Evolutionary conservation across 768 basidiomycete genomes (phyloP), one percentile per base, ranked within the genome.

Genomic region (Pleurotus tuoliensis): DNA sequence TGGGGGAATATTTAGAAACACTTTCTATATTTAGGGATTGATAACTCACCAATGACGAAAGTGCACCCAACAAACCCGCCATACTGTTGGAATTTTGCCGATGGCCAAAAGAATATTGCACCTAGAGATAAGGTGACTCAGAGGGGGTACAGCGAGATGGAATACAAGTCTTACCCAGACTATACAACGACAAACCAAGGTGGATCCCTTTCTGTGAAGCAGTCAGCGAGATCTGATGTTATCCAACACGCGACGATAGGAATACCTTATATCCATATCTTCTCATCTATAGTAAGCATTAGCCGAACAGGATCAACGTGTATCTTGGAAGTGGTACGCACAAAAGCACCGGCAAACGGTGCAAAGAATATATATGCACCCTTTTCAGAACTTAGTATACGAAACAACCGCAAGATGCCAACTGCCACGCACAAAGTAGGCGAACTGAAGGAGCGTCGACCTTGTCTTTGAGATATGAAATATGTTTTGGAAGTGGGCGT

Each of bases 81-180:
- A 57, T 87, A 90, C 62, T 78, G 82, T 53, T 73, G 73, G 64
- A 77, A 89, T 62, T 78, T 82, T 38, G 88, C 87, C 41, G 84
- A 86, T 15, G 87, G 86, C 88, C 88, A 90, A 75, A 89, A 90
- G 68, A 88, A 84, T 59, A 90, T 76, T 20, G 88, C 88, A 48
- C 89, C 88, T 72, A 69, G 11, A 34, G 30, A 11, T 34, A 34
- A 34, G 30, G 40, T 39, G 34, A 47, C 58, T 47, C 9, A 40
- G 57, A 13, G 55, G 52, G 39, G 27, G 57, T 50, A 3, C 11
- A 37, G 39, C 11, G 11, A 5, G 11, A n/a, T 50, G 22, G 24
- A 16, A 24, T 41, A 45, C 37, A 37, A 49, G 40, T 41, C 69
- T 41, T 63, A 78, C 80, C 82, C 27, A 82, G 71, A 11, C 84